Conservation (phyloP, 2,329 filamentous ascomycete genomes). For the Verticillium albo-atrum region DNA sequence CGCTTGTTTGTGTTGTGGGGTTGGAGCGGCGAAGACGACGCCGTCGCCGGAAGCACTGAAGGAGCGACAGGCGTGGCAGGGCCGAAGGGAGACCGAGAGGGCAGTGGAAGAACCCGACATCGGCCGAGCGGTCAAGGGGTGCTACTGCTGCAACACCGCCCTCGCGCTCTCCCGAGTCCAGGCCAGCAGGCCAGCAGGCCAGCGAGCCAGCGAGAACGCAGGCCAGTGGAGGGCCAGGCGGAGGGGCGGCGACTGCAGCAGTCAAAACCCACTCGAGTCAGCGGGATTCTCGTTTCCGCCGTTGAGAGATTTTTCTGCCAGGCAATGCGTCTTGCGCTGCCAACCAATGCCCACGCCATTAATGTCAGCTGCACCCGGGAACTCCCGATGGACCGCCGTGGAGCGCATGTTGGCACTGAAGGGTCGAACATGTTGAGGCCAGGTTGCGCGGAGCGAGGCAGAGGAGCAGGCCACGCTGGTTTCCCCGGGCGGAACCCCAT, state of each 20-base stretch:
- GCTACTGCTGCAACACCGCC: slow-evolving; percentile 6
- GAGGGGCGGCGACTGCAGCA: not conserved
- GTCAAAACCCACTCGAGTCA: slow-evolving; percentile 11
- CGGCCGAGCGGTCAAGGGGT: slow-evolving; percentile 8
- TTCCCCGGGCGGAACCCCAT: not conserved
- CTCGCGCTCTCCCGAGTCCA: slow-evolving; percentile 3
- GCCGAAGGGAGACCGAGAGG: not conserved
- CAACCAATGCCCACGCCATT: not conserved
- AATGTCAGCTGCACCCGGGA: not conserved
- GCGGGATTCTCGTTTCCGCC: not conserved
- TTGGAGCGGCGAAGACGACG: not conserved
- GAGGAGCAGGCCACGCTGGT: not conserved
- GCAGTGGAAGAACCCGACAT: slow-evolving; percentile 1
- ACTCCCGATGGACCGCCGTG: slow-evolving; percentile 3
- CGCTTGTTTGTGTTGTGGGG: not conserved
- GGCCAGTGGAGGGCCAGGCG: too few relatives aligned
- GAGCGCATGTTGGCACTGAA: not conserved
- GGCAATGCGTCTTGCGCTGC: not conserved
- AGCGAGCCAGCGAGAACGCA: too few relatives aligned
- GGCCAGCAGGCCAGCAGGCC: not conserved
- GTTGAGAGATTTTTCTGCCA: not conserved
- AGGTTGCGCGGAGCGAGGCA: not conserved
- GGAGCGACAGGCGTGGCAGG: not conserved
- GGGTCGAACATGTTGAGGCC: not conserved
- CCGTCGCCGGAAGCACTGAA: not conserved